phyloP scores from a whole-genome alignment of 2,329 filamentous ascomycete genomes.

The Nigrospora osmanthi region DNA sequence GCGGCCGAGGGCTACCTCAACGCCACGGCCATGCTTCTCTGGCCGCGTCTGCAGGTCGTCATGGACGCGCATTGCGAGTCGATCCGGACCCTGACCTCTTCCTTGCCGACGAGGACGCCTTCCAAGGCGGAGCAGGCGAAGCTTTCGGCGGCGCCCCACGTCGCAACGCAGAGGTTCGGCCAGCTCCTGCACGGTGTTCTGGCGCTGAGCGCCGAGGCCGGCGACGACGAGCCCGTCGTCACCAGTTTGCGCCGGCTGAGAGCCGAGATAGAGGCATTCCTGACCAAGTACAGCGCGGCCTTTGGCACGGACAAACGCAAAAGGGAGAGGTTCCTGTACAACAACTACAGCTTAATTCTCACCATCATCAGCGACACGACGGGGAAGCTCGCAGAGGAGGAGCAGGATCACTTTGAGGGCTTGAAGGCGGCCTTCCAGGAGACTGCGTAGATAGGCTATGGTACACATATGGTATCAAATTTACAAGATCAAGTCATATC shows the following conservation, averaged over 20 bases:
- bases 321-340: slow-evolving; percentile 80
- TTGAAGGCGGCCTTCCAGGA: slow-evolving; percentile 54
- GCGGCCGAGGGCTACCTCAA: slow-evolving; percentile 89
- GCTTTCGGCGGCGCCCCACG: slow-evolving; percentile 76
- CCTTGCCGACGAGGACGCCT: slow-evolving; percentile 36
- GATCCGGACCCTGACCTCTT: slow-evolving; percentile 55
- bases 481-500: too few relatives aligned
- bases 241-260: slow-evolving; percentile 71
- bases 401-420: slow-evolving; percentile 66
- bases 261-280: slow-evolving; percentile 74
- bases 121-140: slow-evolving; percentile 45
- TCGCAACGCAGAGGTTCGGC: slow-evolving; percentile 90
- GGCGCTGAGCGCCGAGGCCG: slow-evolving; percentile 76
- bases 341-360: slow-evolving; percentile 91
- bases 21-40: slow-evolving; percentile 88
- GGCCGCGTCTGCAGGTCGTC: slow-evolving; percentile 89
- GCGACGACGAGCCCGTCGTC: slow-evolving; percentile 87
- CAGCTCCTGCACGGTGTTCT: slow-evolving; percentile 85
- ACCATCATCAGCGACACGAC: slow-evolving; percentile 79
- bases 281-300: slow-evolving; percentile 67
- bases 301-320: slow-evolving; percentile 72
- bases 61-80: slow-evolving; percentile 93
- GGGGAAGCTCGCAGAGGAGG: slow-evolving; percentile 67
- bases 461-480: slow-evolving; percentile 6
- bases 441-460: slow-evolving; percentile 14